Base-by-base conservation (phyloP, 2,329 filamentous ascomycete species). In the Xylariomycetidae sp. region DNA sequence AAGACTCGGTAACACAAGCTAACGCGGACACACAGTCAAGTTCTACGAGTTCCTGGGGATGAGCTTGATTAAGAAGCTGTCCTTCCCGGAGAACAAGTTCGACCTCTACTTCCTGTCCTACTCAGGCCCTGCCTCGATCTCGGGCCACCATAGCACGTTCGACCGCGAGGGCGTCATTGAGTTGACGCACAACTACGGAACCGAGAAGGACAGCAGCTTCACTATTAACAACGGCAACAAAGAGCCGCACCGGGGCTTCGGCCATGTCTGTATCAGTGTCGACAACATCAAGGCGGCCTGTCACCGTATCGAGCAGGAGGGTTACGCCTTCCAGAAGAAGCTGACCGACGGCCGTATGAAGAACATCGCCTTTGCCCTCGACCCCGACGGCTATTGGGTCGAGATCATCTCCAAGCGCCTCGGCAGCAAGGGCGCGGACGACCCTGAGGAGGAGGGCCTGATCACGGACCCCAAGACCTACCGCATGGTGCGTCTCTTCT, bases 31-130 rank as follows among this genome's bases (percentile, higher is more conserved):
- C 12, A 37, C 56, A 75, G 79, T 96, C 61, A 84, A 90, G 48
- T 98, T 94, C 64, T 98, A 96, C 63, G 82, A 95, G 57, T 85
- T 87, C 60, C 75, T 98, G 13, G 92, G 92, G 50, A 79, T 96
- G 74, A 88, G 72, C 55, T 64, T 88, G 42, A 74, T 96, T 60
- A 79, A 85, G 54, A 85, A 89, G 64, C 70, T 92, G 29, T 69
- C 82, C 42, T 85, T 87, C 54, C 84, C 89, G 10, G 88, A 95
- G 39, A 78, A 77, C 60, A 95, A 93, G 56, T 96, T 96, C 61
- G 86, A 92, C 52, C 77, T 95, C 18, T 96, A 96, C 70, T 96
- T 96, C 66, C 72, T 98, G 39, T 88, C 82, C 39, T 96, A 93
- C 64, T 82, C 95, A 57, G 75, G 77, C 19, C 76, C 86, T 8